Percentiles rank a stretch among this genome's conserved stretches.
Conservation (phyloP, 495 filamentous ascomycete species). For the Aspergillus carlsbadensis region DNA sequence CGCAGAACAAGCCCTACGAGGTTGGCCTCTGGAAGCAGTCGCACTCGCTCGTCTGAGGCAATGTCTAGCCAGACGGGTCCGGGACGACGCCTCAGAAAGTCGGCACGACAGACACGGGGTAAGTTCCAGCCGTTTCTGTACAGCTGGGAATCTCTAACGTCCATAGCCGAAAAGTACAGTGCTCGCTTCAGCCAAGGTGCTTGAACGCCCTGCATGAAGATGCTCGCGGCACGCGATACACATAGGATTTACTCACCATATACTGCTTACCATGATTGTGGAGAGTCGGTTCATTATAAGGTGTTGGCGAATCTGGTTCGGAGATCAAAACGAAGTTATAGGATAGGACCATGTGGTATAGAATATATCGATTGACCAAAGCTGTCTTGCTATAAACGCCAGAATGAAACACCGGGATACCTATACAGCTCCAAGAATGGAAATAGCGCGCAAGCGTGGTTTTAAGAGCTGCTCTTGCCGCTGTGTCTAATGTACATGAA, state of each 20-base stretch:
- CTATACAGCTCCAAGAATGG: constrained; percentile 16
- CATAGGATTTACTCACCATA: neutral
- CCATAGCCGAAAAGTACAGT: constrained; percentile 34
- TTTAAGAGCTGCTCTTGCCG: constrained; percentile 8
- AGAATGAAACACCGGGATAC: constrained; percentile 24
- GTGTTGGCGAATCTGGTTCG: neutral
- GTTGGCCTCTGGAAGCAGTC: constrained; percentile 21
- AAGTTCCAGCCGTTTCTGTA: neutral
- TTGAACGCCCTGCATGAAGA: neutral
- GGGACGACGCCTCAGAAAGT: constrained; percentile 15
- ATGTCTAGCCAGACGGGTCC: constrained; percentile 3
- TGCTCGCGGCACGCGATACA: too few species aligned
- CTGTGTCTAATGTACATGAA: constrained; percentile 30
- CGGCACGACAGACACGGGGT: constrained; percentile 30
- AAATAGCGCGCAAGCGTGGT: neutral
- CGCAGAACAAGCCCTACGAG: constrained; percentile 22
- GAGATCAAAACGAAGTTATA: neutral
- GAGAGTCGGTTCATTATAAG: neutral
- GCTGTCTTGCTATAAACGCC: constrained; percentile 29
- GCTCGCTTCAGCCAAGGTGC: constrained; percentile 29
- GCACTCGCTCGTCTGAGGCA: constrained; percentile 8
- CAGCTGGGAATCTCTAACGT: neutral
- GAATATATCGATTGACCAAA: constrained; percentile 26
- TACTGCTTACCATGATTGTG: neutral
- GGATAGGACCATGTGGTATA: constrained; percentile 12